Evolutionary conservation across 768 basidiomycete species (phyloP).

Genomic region (Boletus rubroflammeus): DNA sequence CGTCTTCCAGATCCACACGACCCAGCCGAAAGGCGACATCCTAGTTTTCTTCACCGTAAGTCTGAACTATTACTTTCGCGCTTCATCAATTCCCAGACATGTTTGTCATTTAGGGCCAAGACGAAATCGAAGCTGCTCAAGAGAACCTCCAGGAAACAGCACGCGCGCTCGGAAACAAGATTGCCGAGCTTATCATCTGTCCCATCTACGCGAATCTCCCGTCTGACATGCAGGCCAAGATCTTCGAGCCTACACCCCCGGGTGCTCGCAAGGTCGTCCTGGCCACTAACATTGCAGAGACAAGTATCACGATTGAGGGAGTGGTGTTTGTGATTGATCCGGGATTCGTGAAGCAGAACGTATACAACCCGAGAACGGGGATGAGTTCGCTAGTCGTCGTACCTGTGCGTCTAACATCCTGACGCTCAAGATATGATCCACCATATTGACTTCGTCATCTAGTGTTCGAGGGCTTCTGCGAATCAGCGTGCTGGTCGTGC

Average conservation of each 20-base stretch:
- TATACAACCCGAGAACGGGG: conserved; percentile 96
- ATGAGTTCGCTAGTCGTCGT: conserved; percentile 98
- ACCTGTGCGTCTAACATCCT: conserved; percentile 57
- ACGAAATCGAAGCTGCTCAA: conserved; percentile 97
- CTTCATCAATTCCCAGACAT: background rate
- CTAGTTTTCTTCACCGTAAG: conserved; percentile 93
- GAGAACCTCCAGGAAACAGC: conserved; percentile 96
- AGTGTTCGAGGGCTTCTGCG: conserved; percentile 97
- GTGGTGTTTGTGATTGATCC: conserved; percentile 99
- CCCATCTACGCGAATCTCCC: conserved; percentile 99
- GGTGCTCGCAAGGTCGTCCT: conserved; percentile 96
- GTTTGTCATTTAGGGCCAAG: conserved; percentile 66
- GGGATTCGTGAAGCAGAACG: conserved; percentile 98
- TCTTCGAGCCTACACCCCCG: conserved; percentile 97
- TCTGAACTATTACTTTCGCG: conserved; percentile 1
- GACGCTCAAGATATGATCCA: background rate
- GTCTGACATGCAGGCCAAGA: conserved; percentile 99
- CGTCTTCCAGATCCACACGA: conserved; percentile 98
- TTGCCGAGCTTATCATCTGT: conserved; percentile 89
- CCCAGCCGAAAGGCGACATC: conserved; percentile 96
- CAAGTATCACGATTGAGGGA: conserved; percentile 98
- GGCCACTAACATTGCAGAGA: conserved; percentile 99
- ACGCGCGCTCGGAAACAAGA: conserved; percentile 92
- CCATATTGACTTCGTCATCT: background rate
- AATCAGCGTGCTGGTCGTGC: conserved; percentile 97